These are phyloP conservation scores for Fusarium incarnatum DNA, from an alignment of 2,329 filamentous ascomycete genomes.

Conservation along the genomic window DNA sequence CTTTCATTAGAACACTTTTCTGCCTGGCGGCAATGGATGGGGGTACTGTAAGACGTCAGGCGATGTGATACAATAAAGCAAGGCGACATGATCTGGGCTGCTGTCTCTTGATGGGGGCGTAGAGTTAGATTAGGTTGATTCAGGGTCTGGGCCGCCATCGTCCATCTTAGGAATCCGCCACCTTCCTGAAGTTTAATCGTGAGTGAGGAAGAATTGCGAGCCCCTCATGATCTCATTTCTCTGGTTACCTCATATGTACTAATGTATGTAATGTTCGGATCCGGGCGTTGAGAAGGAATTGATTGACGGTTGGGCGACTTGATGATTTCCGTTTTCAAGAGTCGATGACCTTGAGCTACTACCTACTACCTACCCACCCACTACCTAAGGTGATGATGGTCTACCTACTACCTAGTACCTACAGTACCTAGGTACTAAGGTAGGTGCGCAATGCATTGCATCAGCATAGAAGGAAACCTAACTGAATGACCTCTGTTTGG, in stretches of 20 bases:
- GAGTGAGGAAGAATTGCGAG: background rate
- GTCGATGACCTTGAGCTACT: background rate
- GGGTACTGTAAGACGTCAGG: slow-evolving; percentile 7
- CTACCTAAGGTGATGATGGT: background rate
- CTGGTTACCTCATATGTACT: background rate
- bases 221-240: slow-evolving; percentile 2
- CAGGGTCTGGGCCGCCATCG: slow-evolving; percentile 23
- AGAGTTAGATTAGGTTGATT: slow-evolving; percentile 2
- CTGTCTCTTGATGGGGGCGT: background rate
- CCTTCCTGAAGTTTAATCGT: slow-evolving; percentile 33
- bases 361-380: background rate
- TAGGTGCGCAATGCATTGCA: slow-evolving; percentile 23
- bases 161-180: slow-evolving; percentile 34
- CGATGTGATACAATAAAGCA: slow-evolving; percentile 15
- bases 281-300: slow-evolving; percentile 22
- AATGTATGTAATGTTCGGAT: background rate
- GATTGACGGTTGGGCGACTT: slow-evolving; percentile 6
- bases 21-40: background rate
- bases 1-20: background rate
- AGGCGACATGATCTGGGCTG: slow-evolving; percentile 8
- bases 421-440: too few relatives aligned
- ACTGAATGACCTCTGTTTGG: background rate
- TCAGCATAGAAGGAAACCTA: slow-evolving; percentile 18
- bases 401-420: too few relatives aligned
- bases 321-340: slow-evolving; percentile 2